Evolutionary conservation across 164 flowering plant species (phyloP), one percentile per base, ranked within the genome.

Genomic region (Aristolochia californica): DNA sequence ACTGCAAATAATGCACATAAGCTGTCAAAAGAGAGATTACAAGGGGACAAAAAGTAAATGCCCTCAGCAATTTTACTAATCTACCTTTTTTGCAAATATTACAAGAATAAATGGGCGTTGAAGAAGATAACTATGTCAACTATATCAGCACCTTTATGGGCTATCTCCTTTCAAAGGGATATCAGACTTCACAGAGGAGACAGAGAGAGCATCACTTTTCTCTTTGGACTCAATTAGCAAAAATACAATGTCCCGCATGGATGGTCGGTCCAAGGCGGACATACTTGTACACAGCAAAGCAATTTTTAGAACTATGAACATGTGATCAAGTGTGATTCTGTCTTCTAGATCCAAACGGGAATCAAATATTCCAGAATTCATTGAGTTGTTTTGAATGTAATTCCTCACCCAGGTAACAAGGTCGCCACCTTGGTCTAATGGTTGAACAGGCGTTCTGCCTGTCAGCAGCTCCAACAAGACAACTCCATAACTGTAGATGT

Each of bases 401-500:
- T 64, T 63, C 62, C 78, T 82, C 55, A 74, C 90, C 78, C 76
- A 82, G 3, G 90, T 73, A 49, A 82, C 99, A 54, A 94, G 90
- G 77, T 94, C 91, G 5, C 96, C 93, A 34, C 96, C 99, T 57
- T 80, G 77, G 34, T 90, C 97, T 40, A 94, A 58, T 28, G 94
- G 85, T 71, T 88, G 96, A 18, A 94, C 96, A 17, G 99, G 96
- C 43, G 88, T 68, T 76, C 64, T 80, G 43, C 97, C 96, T 0
- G 99, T 94, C 62, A 94, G 66, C 73, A 94, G 68, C 78, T 94
- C 99, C 73, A 94, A 59, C 16, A 94, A 74, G 57, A 94, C 97
- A 48, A 94, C 99, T 27, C 99, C 99, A 45, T 83, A 94, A 73
- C 99, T 90, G 55, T 90, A 90, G 38, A 80, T 83, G 72, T 94